Percentiles rank a stretch among this genome's conserved stretches.
These are phyloP conservation scores for Juncus effusus DNA, from an alignment of 176 grass and related monocot genomes.

Conservation along the genomic window DNA sequence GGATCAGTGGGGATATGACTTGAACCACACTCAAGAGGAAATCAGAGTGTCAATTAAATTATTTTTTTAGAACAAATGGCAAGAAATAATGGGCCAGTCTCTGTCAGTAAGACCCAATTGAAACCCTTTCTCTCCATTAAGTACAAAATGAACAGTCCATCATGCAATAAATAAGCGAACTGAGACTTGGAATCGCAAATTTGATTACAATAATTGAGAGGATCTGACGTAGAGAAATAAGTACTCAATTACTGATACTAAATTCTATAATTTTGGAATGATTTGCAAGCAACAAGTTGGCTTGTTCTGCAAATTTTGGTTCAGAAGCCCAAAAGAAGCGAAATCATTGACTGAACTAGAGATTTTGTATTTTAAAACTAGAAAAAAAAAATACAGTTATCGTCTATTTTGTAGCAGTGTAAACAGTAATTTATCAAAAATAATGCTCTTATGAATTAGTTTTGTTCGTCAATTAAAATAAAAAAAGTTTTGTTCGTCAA, in stretches of 20 bases:
- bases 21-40: slow-evolving; percentile 35
- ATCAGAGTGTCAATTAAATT: slow-evolving; percentile 8
- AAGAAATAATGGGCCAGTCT: slow-evolving; percentile 36
- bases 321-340: neutral
- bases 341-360: neutral
- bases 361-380: slow-evolving; percentile 11
- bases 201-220: neutral
- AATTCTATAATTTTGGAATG: slow-evolving; percentile 10
- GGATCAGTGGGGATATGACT: slow-evolving; percentile 42
- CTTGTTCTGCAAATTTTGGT: slow-evolving; percentile 1
- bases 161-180: no score
- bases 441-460: no score
- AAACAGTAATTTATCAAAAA: no score
- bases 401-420: no score
- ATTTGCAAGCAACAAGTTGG: neutral
- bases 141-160: neutral
- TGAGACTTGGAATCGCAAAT: no score
- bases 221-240: neutral
- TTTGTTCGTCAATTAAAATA: no score
- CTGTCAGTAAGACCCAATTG: neutral
- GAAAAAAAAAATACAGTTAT: slow-evolving; percentile 11
- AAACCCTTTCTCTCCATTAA: slow-evolving; percentile 11
- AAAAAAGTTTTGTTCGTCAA: no score
- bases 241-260: neutral
- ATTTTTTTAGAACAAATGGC: slow-evolving; percentile 27